Base-by-base conservation (phyloP, 148 eudicot species). In the Chenopodium quinoa region DNA sequence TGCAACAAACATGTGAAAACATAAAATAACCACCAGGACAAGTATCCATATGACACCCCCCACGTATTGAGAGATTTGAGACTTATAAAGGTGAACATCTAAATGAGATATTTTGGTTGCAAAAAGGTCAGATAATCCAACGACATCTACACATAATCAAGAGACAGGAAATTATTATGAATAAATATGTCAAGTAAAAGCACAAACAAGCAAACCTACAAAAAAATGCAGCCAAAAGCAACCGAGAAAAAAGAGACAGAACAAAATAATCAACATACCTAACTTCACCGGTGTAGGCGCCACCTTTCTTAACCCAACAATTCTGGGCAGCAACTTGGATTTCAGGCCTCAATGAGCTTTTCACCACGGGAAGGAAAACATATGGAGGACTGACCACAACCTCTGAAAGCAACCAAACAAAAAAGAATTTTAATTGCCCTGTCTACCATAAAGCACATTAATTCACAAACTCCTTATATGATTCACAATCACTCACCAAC, bases 271-370 rank as follows among this genome's bases (percentile, higher is more conserved):
- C 22, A 20, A 68, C 90, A 76, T 90, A 93, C 97, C 97, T 91
- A 77, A 93, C 89, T 52, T 93, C 94, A 80, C 97, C 97, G n/a
- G 97, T 93, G 86, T 58, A 93, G 9, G 97, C 97, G 79, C 97
- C 97, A 8, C 97, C 97, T 73, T 93, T 93, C 86, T 86, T 90
- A 54, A 93, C 94, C 97, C 97, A 93, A 71, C 94, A 93, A 78
- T 93, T 93, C 78, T 93, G 97, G 19, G 97, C 94, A 31, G 97
- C 97, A 65, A 93, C 93, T 47, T 91, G 93, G 82, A 91, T 85
- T 9, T 93, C 94, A 47, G 94, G 86, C 77, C 89, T 86, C 89
- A 93, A 84, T 73, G 64, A 76, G 67, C 85, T 82, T 83, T 93
- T 90, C 70, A 87, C 92, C 73, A 85, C 2, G 58, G 94, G 85